Evolutionary conservation across 2,329 filamentous ascomycete genomes (phyloP).

Genomic region (Talaromyces sp.): DNA sequence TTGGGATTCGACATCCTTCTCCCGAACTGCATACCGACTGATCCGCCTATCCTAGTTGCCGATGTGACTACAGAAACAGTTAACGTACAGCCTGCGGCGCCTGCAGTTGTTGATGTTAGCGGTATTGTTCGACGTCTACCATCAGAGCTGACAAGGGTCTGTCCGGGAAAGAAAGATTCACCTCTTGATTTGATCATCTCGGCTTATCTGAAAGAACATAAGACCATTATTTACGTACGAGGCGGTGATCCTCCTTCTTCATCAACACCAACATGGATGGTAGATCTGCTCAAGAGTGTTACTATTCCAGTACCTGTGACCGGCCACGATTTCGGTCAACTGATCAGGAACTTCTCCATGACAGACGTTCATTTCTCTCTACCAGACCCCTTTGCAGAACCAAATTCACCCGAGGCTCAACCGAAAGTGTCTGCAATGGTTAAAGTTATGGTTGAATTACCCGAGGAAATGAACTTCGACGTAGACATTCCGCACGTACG

Average conservation of each 20-base stretch:
- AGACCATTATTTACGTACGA: constrained; percentile 75
- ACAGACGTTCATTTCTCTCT: constrained; percentile 80
- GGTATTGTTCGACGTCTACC: constrained; percentile 71
- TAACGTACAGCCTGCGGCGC: constrained; percentile 60
- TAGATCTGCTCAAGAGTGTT: constrained; percentile 71
- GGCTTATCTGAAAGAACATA: constrained; percentile 73
- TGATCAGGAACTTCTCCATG: constrained; percentile 84
- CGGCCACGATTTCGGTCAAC: constrained; percentile 70
- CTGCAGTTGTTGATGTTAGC: constrained; percentile 64
- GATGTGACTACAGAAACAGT: constrained; percentile 65
- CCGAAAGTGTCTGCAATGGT: constrained; percentile 81
- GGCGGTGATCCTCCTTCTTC: constrained; percentile 64
- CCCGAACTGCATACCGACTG: constrained; percentile 67
- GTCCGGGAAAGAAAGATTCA: constrained; percentile 71
- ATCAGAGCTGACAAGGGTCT: constrained; percentile 63
- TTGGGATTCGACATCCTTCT: constrained; percentile 82
- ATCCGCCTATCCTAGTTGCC: constrained; percentile 72
- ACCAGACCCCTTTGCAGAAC: constrained; percentile 73
- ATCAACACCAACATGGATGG: constrained; percentile 75
- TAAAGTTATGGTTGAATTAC: constrained; percentile 70
- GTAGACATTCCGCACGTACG: constrained; percentile 71
- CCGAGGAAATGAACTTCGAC: constrained; percentile 80
- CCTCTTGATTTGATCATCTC: constrained; percentile 78
- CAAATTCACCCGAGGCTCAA: constrained; percentile 64
- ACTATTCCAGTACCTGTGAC: constrained; percentile 81